Evolutionary conservation across 1,284 basidiomycete species (phyloP), one percentile per base, ranked within the genome.

Genomic region (Ustilago hordei): DNA sequence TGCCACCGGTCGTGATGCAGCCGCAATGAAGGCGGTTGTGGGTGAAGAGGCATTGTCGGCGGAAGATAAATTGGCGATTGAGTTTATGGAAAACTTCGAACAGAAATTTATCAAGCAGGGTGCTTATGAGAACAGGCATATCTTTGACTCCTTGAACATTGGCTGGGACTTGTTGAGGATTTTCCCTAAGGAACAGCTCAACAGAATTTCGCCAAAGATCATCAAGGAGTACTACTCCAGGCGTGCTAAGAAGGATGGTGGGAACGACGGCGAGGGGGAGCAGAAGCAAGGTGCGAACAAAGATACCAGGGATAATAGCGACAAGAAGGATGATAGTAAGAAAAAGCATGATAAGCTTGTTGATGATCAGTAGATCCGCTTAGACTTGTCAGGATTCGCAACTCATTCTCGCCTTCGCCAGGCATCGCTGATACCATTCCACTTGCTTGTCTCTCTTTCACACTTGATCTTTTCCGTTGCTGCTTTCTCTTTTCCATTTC

Each of bases 21-120:
- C 96, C 1, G 90, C 95, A 4, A 99, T 99, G 97, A 99, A 99
- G 88, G 97, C 97, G 64, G 97, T 99, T 55, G 97, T 99, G 56
- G 97, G 97, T 86, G 97, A 99, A 87, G 97, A 99, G 87, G 96
- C 97, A 7, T 88, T 99, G 79, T 95, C 93, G 38, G 88, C 91
- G 0, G 96, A 98, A 87, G 96, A 98, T 69, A 84, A 81, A 69
- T 67, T 84, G 52, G 81, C 80, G 31, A 79, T 82, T 55, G 81
- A 85, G 69, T 85, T 85, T 64, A 78, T 85, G 78, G 80, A 84
- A 35, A 78, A 79, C 63, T 86, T 86, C 55, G 85, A 86, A 61
- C 60, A 70, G 55, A 81, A 81, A 58, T 86, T 86, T 55, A 84
- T 86, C 53, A 78, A 80, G 43, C 85, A 86, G 93, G 94, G 95